These are phyloP conservation scores for Camellia japonica DNA, from an alignment of 148 eudicot genomes.

Conservation along the genomic window DNA sequence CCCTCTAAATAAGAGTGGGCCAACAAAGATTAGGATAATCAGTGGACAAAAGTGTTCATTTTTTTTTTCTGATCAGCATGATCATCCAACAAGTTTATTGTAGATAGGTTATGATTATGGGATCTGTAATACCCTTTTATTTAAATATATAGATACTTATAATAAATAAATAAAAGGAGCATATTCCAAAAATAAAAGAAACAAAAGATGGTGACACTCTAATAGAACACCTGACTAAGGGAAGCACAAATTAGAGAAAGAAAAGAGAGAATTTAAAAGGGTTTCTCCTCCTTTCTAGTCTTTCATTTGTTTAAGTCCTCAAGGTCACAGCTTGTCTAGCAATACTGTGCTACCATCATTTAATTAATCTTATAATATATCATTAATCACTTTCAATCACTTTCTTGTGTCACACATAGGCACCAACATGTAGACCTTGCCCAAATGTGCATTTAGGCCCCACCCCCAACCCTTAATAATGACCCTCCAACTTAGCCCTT, in stretches of 20 bases:
- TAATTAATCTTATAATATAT: conserved; percentile 20
- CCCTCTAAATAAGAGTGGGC: no score
- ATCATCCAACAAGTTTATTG: no score
- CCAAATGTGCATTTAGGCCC: conserved; percentile 36
- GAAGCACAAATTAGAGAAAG: background rate
- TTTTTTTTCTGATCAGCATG: no score
- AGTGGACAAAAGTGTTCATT: no score
- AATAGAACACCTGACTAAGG: conserved; percentile 25
- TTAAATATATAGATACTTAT: background rate
- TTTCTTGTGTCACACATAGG: conserved; percentile 37
- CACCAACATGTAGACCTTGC: conserved; percentile 52
- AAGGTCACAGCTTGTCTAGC: conserved; percentile 62
- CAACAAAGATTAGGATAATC: no score
- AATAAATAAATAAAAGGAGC: conserved; percentile 2
- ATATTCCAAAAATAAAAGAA: conserved; percentile 30
- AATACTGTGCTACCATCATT: conserved; percentile 33
- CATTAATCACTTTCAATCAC: conserved; percentile 17
- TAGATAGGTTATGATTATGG: background rate
- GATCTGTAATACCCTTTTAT: background rate
- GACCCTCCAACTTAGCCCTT: conserved; percentile 16
- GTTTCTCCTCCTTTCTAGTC: background rate
- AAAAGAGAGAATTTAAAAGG: background rate
- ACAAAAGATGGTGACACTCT: conserved; percentile 48
- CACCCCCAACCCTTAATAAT: conserved; percentile 18
- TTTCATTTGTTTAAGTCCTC: conserved; percentile 26